Evolutionary conservation across 352 stramenopile species (phyloP), one percentile per base, ranked within the genome.

Genomic region (Phytophthora hybrid): DNA sequence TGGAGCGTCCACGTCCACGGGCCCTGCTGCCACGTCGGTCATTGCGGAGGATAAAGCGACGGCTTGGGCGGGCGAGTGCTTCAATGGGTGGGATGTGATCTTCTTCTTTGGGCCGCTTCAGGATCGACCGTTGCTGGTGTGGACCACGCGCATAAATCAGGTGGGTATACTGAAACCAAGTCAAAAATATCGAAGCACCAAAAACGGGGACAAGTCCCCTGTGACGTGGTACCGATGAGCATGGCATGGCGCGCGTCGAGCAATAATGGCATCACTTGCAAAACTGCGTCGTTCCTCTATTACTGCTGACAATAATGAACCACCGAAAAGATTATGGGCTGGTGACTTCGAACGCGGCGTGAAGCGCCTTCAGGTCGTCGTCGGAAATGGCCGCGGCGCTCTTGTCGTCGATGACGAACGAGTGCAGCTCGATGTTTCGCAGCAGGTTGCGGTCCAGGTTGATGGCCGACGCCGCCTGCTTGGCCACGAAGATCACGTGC

Each of bases 401-500:
- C 53, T 81, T 80, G 26, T 90, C 81, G 60, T 82, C 72, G 18
- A 92, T 59, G 53, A 92, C 73, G 61, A 89, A 84, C 69, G 75
- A 82, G 65, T 93, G 78, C 26, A 92, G 47, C 46, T 82, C 53
- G 1, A 87, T 34, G 32, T 84, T 79, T 5, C 52, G 19, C 49
- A 93, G 67, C 65, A 88, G 19, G 26, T 66, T 68, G 53, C 75
- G 79, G 61, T 92, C 80, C 26, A 93, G 39, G 23, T 88, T 83
- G 26, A 91, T 66, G 0, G 74, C 76, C 2, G 87, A 81, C 16
- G 62, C 41, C 0, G 69, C 73, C 6, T 75, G 72, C 64, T 91
- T 91, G 19, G 85, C 83, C 32, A 91, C 71, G 63, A 89, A 84
- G 23, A 94, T 76, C 41, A 92, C 75, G 58, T 94, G 82, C 59